Base-by-base conservation (phyloP, 176 grass and related monocot genomes). In the Saccharum spontaneum region DNA sequence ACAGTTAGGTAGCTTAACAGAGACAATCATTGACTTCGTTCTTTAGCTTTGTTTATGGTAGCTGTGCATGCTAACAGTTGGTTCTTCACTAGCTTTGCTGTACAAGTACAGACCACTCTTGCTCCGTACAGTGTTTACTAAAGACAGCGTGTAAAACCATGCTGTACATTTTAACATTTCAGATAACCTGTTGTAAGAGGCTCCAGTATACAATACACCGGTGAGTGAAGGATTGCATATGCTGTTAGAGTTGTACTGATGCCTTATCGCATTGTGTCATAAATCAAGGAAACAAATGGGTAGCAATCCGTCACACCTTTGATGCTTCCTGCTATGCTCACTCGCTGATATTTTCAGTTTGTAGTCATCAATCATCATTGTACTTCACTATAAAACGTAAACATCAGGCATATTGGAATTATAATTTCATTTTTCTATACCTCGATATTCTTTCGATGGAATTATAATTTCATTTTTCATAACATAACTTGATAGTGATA, bases 71-170 rank as follows among this genome's bases (percentile, higher is more conserved):
- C 24, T 67, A 59, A 68, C 78, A 76, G 2, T 59, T 38, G 28
- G 5, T n/a, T 4, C 5, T 64, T 85, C 49, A 10, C 22, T 85
- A 81, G n/a, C 4, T 81, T 85, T 61, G 20, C 57, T 80, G 67
- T 74, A 10, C 38, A 6, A 4, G 38, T 70, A 79, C 39, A 66
- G 36, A 14, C 49, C 26, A 52, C 4, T 48, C 8, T 52, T 41
- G 30, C 38, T 63, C 9, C 74, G 80, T 87, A 87, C 12, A 90
- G 75, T 75, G 10, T 57, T 83, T 6, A 23, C 6, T 48, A 16
- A n/a, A 61, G 5, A 28, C n/a, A 20, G 72, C 34, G 38, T 7
- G 54, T 48, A 69, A 79, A 36, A 49, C 41, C 54, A n/a, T n/a
- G 67, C 34, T 44, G 12, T 16, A 3, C 48, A 34, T 57, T 37